Evolutionary conservation across 345 rosid species (phyloP).

Genomic region (Microcos paniculata): DNA sequence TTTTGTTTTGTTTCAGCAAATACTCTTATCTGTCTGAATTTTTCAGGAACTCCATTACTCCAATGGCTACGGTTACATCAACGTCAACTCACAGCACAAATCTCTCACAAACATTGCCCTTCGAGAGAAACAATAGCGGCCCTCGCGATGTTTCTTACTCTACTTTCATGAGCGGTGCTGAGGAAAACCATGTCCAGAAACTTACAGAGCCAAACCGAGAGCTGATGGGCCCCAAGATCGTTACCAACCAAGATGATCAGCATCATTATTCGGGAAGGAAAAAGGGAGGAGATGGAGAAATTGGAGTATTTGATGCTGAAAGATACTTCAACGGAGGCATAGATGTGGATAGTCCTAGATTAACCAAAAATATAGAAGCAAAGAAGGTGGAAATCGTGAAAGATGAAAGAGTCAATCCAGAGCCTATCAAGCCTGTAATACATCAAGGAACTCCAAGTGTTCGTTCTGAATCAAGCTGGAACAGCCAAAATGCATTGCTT

Average conservation of each 20-base stretch:
- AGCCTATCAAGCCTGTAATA: constrained; percentile 27
- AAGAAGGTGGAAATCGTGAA: constrained; percentile 19
- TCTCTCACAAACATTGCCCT: constrained; percentile 30
- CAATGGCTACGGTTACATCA: constrained; percentile 36
- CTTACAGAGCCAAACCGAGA: constrained; percentile 27
- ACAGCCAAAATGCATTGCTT: constrained; percentile 56
- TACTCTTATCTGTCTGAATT: not conserved
- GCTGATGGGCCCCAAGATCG: constrained; percentile 7
- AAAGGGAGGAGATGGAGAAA: constrained; percentile 65
- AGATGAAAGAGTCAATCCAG: constrained; percentile 11
- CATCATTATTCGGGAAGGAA: constrained; percentile 21
- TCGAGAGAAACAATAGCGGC: constrained; percentile 21
- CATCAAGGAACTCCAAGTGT: constrained; percentile 48
- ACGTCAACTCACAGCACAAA: constrained; percentile 24
- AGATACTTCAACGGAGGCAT: constrained; percentile 70
- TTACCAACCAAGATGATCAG: constrained; percentile 16
- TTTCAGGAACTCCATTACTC: not conserved
- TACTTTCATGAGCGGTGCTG: constrained; percentile 42
- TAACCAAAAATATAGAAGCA: constrained; percentile 18
- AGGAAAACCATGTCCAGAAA: constrained; percentile 37
- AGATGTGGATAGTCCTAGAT: constrained; percentile 42
- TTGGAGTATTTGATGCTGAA: constrained; percentile 83
- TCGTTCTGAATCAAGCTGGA: constrained; percentile 56
- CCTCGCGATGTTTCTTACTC: constrained; percentile 50
- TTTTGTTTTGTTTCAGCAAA: constrained; percentile 6